Conservation (phyloP, 2,329 filamentous ascomycete species). For the Hymenotorrendiella dingleyae region DNA sequence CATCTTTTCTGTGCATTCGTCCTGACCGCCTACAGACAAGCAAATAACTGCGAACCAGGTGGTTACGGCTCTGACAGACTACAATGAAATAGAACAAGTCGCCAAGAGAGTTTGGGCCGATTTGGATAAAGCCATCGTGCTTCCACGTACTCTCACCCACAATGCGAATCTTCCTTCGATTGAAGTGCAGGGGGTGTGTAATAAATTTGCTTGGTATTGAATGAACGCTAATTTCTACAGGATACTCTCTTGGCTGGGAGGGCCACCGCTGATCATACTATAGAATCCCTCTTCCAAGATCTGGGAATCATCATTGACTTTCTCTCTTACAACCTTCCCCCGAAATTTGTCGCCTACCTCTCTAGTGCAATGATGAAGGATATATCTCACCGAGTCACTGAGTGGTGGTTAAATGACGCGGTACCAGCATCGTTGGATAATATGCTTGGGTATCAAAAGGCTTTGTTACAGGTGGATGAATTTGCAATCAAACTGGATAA, state of each 20-base stretch:
- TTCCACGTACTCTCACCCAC: constrained; percentile 49
- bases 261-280: constrained; percentile 39
- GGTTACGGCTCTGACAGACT: constrained; percentile 50
- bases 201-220: too few species aligned
- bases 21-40: constrained; percentile 12
- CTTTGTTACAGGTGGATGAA: constrained; percentile 55
- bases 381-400: constrained; percentile 62
- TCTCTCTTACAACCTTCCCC: constrained; percentile 45
- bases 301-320: constrained; percentile 47
- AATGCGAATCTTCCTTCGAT: constrained; percentile 35
- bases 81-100: constrained; percentile 54
- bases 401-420: constrained; percentile 66
- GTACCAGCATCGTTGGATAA: constrained; percentile 70
- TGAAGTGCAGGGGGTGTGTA: too few species aligned
- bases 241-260: constrained; percentile 37
- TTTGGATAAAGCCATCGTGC: constrained; percentile 55
- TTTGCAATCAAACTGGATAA: constrained; percentile 60
- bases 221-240: constrained; percentile 22
- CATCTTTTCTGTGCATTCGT: too few species aligned
- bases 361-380: constrained; percentile 65
- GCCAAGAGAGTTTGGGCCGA: constrained; percentile 57
- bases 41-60: constrained; percentile 49
- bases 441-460: constrained; percentile 64
- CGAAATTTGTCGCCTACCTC: constrained; percentile 52
- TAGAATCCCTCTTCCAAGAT: constrained; percentile 48